Evolutionary conservation across 2,329 filamentous ascomycete species (phyloP), one percentile per base, ranked within the genome.

Genomic region (Penicillium freii): DNA sequence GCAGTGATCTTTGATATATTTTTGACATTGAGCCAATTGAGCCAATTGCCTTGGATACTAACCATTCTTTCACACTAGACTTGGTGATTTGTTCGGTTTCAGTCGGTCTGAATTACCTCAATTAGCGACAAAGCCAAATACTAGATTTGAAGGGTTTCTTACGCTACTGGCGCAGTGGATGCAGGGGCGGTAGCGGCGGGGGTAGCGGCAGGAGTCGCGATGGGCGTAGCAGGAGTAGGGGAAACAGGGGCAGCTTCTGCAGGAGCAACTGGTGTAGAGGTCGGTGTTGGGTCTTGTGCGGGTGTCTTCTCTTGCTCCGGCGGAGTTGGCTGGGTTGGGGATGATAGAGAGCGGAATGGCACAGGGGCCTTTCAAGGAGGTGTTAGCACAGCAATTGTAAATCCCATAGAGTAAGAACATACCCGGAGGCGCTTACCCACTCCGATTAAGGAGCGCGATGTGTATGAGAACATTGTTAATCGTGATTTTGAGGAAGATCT

Each of bases 31-130:
- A 17, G 40, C 6, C 13, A 42, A 36, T 42, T 25, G 40, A 17
- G 39, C 10, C 15, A 42, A 25, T 31, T 9, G 27, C 19, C 13
- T 54, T n/a, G 21, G n/a, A 29, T 29, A 66, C 67, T 60, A 15
- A 72, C 70, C 70, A 72, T 71, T 71, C 66, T 58, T 70, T 69
- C 23, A 66, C 62, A 17, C 19, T 57, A 51, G 55, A 45, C 40
- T 63, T 57, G 49, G 58, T 39, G 8, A 59, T 51, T 44, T 58
- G 51, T 38, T 64, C 61, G 17, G 58, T 40, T 27, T 47, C 47
- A 21, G 44, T 48, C 17, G 60, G 36, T 52, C 64, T 69, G 49
- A 19, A 58, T 51, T 29, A 7, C 45, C 39, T 46, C 43, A 40
- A 51, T 64, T 51, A 61, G 52, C 42, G 19, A 33, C 11, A 17